These are phyloP conservation scores for Botrytis elliptica DNA, from an alignment of 2,329 filamentous ascomycete species.

Conservation along the genomic window DNA sequence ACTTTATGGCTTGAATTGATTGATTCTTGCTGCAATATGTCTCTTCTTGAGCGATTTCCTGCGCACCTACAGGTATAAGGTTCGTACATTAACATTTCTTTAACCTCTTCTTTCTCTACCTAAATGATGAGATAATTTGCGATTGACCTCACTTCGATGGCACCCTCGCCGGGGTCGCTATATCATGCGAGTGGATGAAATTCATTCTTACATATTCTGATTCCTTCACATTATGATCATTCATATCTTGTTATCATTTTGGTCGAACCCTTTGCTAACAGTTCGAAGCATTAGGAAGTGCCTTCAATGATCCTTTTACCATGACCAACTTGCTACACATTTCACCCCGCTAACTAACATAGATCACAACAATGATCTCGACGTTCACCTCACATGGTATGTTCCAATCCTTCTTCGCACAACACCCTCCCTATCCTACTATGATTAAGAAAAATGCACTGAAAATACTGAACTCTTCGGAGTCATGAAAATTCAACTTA, in stretches of 20 bases:
- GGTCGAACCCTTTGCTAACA: neutral
- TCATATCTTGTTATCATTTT: neutral
- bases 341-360: neutral
- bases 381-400: neutral
- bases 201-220: constrained; percentile 99
- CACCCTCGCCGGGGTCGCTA: constrained; percentile 87
- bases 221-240: constrained; percentile 23
- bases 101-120: constrained; percentile 29
- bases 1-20: neutral
- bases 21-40: neutral
- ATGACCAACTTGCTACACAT: neutral
- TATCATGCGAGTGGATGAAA: constrained; percentile 79
- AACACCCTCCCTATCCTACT: constrained; percentile 11
- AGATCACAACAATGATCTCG: neutral
- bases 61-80: constrained; percentile 3
- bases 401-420: neutral
- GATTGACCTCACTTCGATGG: constrained; percentile 87
- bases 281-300: constrained; percentile 3
- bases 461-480: constrained; percentile 41
- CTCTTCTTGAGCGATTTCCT: neutral
- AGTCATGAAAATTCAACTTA: constrained; percentile 38
- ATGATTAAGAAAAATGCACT: constrained; percentile 43
- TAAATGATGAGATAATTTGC: constrained; percentile 98
- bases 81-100: constrained; percentile 5
- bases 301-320: too few species aligned